A percentile compares a stretch with the other conserved stretches of the same genome.
These are phyloP conservation scores for Penicillium polonicum DNA, from an alignment of 2,329 filamentous ascomycete genomes.

Conservation along the genomic window DNA sequence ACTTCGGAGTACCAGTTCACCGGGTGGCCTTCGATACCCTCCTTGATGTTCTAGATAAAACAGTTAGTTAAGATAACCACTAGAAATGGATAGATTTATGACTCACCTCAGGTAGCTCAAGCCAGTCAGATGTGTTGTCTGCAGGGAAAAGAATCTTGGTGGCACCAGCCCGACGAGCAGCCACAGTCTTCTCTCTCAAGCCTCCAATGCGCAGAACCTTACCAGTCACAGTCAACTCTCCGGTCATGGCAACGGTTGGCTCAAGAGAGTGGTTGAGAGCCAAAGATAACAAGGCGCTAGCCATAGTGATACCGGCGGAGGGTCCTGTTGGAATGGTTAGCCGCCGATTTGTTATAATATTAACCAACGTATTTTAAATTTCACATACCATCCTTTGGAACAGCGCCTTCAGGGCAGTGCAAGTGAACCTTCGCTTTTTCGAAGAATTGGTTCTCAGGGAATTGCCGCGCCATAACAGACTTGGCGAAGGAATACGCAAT, in stretches of 20 bases:
- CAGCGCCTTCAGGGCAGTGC: conserved; percentile 94
- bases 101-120: conserved; percentile 92
- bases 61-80: conserved; percentile 20
- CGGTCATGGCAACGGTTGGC: conserved; percentile 94
- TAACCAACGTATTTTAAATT: not conserved
- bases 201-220: conserved; percentile 96
- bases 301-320: conserved; percentile 95
- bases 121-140: conserved; percentile 95
- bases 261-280: conserved; percentile 75
- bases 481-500: conserved; percentile 98
- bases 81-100: not conserved
- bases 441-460: conserved; percentile 91
- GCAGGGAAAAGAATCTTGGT: conserved; percentile 91
- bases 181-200: conserved; percentile 93
- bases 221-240: conserved; percentile 92
- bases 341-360: not conserved
- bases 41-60: conserved; percentile 82
- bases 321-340: conserved; percentile 51
- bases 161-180: conserved; percentile 85
- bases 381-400: conserved; percentile 76
- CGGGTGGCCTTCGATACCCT: conserved; percentile 86
- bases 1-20: conserved; percentile 94
- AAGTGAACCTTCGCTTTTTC: conserved; percentile 93
- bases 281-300: conserved; percentile 83
- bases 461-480: conserved; percentile 77